Conservation (phyloP, 169 alveolate genomes). For the Eimeria falciformis region DNA sequence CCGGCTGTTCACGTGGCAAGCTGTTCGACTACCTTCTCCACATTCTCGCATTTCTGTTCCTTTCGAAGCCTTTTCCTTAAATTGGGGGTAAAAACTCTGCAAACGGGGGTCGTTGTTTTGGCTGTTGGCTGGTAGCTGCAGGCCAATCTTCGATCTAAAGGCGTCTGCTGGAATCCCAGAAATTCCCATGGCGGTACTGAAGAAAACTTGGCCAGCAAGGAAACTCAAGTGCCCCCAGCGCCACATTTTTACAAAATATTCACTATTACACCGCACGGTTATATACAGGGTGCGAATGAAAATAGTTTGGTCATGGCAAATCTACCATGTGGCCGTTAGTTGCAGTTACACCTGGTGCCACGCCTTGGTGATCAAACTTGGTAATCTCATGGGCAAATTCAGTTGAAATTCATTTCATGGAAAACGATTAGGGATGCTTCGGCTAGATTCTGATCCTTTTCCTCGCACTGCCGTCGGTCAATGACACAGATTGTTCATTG, state of each 20-base stretch:
- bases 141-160: background rate
- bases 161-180: background rate
- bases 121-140: background rate
- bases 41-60: constrained; percentile 45
- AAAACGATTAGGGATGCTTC: too few relatives aligned
- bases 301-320: too few relatives aligned
- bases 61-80: background rate
- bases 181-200: background rate
- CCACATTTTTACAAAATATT: background rate
- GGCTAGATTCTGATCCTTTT: too few relatives aligned
- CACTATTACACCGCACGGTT: too few relatives aligned
- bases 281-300: too few relatives aligned
- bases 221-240: background rate
- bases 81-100: background rate
- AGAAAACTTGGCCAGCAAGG: background rate
- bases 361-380: too few relatives aligned
- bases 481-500: too few relatives aligned
- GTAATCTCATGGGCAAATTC: too few relatives aligned
- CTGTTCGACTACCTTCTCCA: constrained; percentile 50
- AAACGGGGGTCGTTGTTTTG: background rate
- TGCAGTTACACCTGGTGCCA: too few relatives aligned
- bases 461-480: too few relatives aligned
- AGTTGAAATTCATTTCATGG: too few relatives aligned
- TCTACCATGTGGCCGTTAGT: too few relatives aligned
- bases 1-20: background rate